Base-by-base conservation (phyloP, 2,329 filamentous ascomycete genomes). In the Coniochaeta sp. region DNA sequence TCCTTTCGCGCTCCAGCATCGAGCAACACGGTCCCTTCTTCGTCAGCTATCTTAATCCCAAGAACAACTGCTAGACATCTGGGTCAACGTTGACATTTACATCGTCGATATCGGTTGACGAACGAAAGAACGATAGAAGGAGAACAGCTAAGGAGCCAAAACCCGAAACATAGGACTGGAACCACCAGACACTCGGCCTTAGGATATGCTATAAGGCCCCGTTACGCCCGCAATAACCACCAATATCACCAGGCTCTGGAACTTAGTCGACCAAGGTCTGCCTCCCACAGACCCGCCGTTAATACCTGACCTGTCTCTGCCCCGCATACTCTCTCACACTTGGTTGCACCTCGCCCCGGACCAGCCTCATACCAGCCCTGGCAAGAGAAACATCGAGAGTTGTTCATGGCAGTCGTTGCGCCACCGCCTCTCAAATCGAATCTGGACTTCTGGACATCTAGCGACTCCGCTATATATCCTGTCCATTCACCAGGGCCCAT, bases 361-460 rank as follows among this genome's bases (percentile, higher is more conserved):
- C 12, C 38, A 24, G 18, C 12, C 38, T 42, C 8, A 42, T 40
- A 6, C 13, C 38, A 42, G 20, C 20, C 20, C 38, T 42, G 18
- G 20, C 20, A 24, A 42, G 20, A 26, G 38, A 42, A 26, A 22
- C 38, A 16, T 26, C 4, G 32, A 51, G 26, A 45, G 14, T 49
- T 30, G 52, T 68, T 63, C 61, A 71, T 68, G 67, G 66, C 64
- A 64, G 64, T 66, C 58, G 62, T 63, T 57, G 58, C 60, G 60
- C 59, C 60, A 55, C 60, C 60, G 51, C 55, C 61, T 54, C 57
- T 58, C 54, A 62, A 66, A 57, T 61, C 64, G 54, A 68, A 65
- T 51, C 59, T 59, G 56, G 59, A 65, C 51, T 55, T 54, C 56
- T 65, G 61, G 65, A 59, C 60, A 58, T 56, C 60, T 54, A 58